These are phyloP conservation scores for Eucalyptus regnans DNA, from an alignment of 345 rosid genomes.

Conservation along the genomic window DNA sequence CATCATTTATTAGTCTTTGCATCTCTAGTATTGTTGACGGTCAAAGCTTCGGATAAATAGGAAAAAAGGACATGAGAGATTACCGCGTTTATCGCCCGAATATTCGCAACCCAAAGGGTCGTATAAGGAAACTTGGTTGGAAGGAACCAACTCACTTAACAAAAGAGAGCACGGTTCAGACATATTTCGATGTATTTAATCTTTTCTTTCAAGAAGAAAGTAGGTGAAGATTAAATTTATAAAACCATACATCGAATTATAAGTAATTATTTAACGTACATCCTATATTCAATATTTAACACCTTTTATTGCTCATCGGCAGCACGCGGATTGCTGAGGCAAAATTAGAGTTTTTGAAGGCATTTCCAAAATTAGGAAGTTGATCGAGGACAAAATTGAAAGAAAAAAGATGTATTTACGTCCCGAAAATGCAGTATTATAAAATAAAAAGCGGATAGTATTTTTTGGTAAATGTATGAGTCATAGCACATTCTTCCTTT, in stretches of 20 bases:
- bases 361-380: too few relatives aligned
- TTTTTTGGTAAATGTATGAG: neutral
- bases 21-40: neutral
- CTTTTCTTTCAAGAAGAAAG: neutral
- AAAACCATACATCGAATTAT: neutral
- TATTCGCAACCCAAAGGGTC: neutral
- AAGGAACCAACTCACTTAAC: neutral
- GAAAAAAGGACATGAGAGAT: neutral
- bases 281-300: neutral
- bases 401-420: too few relatives aligned
- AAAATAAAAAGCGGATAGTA: too few relatives aligned
- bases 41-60: neutral
- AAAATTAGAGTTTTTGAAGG: neutral
- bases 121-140: neutral
- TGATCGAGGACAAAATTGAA: neutral
- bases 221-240: neutral
- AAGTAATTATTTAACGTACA: neutral
- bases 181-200: neutral
- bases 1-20: neutral
- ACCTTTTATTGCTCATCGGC: neutral
- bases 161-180: neutral
- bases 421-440: neutral
- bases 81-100: neutral
- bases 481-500: neutral
- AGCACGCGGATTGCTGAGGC: neutral